These are phyloP conservation scores for Lasiodiplodia theobromae DNA, from an alignment of 2,329 filamentous ascomycete genomes.

Conservation along the genomic window DNA sequence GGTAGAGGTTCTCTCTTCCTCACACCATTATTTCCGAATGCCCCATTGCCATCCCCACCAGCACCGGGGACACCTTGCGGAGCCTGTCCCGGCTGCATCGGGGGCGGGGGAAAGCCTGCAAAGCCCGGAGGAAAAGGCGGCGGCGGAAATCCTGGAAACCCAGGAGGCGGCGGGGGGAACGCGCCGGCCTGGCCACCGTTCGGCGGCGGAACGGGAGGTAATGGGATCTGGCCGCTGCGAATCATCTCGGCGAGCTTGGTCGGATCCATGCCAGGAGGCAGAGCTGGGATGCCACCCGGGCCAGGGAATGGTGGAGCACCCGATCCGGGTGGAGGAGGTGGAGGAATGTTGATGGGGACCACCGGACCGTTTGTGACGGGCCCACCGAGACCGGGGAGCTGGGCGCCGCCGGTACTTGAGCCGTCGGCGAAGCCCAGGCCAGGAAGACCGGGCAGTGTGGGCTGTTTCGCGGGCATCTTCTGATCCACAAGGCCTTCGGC, in stretches of 20 bases:
- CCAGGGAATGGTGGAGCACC: slow-evolving; percentile 37
- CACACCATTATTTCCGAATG: slow-evolving; percentile 41
- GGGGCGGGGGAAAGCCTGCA: slow-evolving; percentile 36
- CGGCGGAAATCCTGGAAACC: slow-evolving; percentile 37
- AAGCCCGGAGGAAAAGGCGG: slow-evolving; percentile 44
- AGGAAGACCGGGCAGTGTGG: slow-evolving; percentile 64
- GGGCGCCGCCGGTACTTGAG: slow-evolving; percentile 52
- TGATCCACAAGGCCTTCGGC: slow-evolving; percentile 92
- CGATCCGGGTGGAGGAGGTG: slow-evolving; percentile 40
- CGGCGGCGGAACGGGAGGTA: slow-evolving; percentile 41
- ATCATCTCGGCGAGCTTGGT: slow-evolving; percentile 45
- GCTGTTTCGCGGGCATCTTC: slow-evolving; percentile 71
- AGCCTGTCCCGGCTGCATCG: slow-evolving; percentile 7
- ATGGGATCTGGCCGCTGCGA: slow-evolving; percentile 45
- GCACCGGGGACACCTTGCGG: neutral
- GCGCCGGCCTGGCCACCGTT: slow-evolving; percentile 33
- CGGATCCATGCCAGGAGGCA: slow-evolving; percentile 38
- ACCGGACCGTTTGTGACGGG: slow-evolving; percentile 37
- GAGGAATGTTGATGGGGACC: slow-evolving; percentile 20
- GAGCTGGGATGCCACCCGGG: slow-evolving; percentile 31
- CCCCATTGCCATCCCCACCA: neutral
- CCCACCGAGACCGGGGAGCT: slow-evolving; percentile 57
- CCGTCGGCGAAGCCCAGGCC: slow-evolving; percentile 55
- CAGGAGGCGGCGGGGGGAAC: slow-evolving; percentile 36
- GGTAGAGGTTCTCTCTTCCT: slow-evolving; percentile 75